Percentiles rank a stretch among this genome's conserved stretches.
These are phyloP conservation scores for Incumbomyces delicatus DNA, from an alignment of 2,329 filamentous ascomycete genomes.

Conservation along the genomic window DNA sequence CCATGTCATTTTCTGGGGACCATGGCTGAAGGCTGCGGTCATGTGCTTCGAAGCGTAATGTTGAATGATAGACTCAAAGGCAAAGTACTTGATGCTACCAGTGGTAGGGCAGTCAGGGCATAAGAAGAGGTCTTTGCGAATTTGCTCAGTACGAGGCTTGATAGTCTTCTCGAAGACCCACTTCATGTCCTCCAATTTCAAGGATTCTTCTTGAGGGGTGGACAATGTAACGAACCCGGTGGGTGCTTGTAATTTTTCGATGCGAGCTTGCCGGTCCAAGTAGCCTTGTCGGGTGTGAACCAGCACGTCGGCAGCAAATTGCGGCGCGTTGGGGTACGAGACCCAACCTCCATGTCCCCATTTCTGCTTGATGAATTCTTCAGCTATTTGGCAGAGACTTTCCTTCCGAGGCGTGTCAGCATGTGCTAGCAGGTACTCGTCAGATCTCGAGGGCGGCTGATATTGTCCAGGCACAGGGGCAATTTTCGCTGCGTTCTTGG, in stretches of 20 bases:
- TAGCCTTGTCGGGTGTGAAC: conserved; percentile 58
- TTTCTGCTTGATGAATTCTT: conserved; percentile 55
- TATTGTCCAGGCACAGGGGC: conserved; percentile 3
- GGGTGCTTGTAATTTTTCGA: conserved; percentile 42
- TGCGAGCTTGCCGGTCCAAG: conserved; percentile 49
- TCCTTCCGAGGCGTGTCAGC: conserved; percentile 56
- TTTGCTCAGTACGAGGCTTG: conserved; percentile 56
- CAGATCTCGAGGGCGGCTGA: background rate
- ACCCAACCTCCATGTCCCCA: conserved; percentile 58
- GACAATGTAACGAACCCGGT: conserved; percentile 38
- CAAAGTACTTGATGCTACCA: conserved; percentile 51
- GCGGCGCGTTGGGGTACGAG: conserved; percentile 52
- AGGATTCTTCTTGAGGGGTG: conserved; percentile 39
- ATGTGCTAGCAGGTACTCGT: conserved; percentile 6
- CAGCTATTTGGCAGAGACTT: conserved; percentile 56
- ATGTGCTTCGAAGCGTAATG: conserved; percentile 80
- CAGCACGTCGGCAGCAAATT: conserved; percentile 64
- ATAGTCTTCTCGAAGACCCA: conserved; percentile 73
- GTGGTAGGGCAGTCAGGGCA: conserved; percentile 60
- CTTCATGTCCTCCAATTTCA: conserved; percentile 77
- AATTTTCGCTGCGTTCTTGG: background rate
- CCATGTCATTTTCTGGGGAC: conserved; percentile 68
- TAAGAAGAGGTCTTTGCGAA: conserved; percentile 63
- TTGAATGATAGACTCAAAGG: conserved; percentile 69
- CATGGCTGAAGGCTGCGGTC: conserved; percentile 52